Evolutionary conservation across 345 rosid species (phyloP).

Genomic region (Hevea brasiliensis): DNA sequence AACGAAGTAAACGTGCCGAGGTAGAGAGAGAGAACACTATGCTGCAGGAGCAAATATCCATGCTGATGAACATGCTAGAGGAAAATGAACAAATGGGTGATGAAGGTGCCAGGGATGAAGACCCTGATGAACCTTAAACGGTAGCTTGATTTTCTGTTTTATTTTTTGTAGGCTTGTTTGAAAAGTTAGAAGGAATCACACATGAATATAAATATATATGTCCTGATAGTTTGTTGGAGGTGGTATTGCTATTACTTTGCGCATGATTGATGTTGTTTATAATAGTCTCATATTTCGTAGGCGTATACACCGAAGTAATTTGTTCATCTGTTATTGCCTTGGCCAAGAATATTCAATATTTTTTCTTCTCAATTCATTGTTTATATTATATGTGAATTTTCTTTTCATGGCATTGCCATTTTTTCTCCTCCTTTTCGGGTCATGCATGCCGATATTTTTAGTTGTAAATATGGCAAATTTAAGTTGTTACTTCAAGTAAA

Average conservation of each 20-base stretch:
- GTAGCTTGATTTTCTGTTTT: background rate
- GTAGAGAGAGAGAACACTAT: slow-evolving; percentile 77
- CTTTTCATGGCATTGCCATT: no score
- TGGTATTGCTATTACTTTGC: background rate
- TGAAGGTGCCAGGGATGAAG: slow-evolving; percentile 35
- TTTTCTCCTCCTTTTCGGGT: no score
- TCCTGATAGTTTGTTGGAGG: background rate
- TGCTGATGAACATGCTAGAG: slow-evolving; percentile 82
- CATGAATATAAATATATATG: background rate
- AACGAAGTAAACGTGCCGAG: slow-evolving; percentile 68
- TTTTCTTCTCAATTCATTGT: no score
- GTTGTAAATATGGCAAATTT: no score
- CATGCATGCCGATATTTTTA: no score
- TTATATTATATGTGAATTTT: no score
- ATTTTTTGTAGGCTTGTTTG: slow-evolving; percentile 39
- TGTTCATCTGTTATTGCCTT: no score
- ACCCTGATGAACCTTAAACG: slow-evolving; percentile 47
- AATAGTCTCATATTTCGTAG: background rate
- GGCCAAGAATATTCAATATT: no score
- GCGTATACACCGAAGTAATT: background rate
- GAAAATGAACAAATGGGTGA: slow-evolving; percentile 53
- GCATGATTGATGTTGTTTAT: slow-evolving; percentile 3
- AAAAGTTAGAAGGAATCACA: slow-evolving; percentile 14
- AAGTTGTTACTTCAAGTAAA: no score
- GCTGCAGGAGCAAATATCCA: slow-evolving; percentile 76